Evolutionary conservation across 2,329 filamentous ascomycete genomes (phyloP), one percentile per base, ranked within the genome.

Genomic region (Dothistroma septosporum): DNA sequence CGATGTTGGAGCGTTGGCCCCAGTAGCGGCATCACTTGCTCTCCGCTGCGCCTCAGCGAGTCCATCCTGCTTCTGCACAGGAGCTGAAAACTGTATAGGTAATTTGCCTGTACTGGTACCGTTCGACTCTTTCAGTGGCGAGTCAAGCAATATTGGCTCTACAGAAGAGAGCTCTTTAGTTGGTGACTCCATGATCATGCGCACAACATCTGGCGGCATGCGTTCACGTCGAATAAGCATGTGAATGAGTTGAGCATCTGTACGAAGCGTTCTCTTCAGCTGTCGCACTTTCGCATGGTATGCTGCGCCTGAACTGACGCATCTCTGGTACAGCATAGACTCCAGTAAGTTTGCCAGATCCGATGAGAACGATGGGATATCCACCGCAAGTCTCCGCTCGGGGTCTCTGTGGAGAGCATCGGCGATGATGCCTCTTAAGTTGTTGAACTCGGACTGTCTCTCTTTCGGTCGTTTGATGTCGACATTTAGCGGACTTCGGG

Each of bases 31-130:
- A 53, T 53, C 24, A 11, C 50, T 53, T 32, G 50, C 50, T 32
- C 50, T 28, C 33, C 50, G 24, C 12, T 35, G 50, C n/a, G 50
- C 50, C n/a, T 53, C 50, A 19, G 50, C 50, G 14, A 53, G 50
- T 53, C 6, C 24, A 11, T 24, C n/a, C 28, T 35, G 50, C 16
- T 32, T 19, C 8, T 33, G n/a, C 8, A 35, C 24, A 32, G 50
- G n/a, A 3, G 12, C 31, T 21, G 28, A n/a, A 21, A 12, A 32
- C 16, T 32, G 14, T 10, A 12, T 28, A 35, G 22, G 12, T 12
- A 11, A 16, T 21, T n/a, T 10, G 16, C 5, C 16, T 7, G n/a
- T 12, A 24, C 16, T 8, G 8, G 4, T 6, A n/a, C 41, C 41
- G 14, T 44, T n/a, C 41, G 41, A 44, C 14, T 44, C 14, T 2